Evolutionary conservation across 2,329 filamentous ascomycete genomes (phyloP).

Genomic region (Aspergillus versicolor): DNA sequence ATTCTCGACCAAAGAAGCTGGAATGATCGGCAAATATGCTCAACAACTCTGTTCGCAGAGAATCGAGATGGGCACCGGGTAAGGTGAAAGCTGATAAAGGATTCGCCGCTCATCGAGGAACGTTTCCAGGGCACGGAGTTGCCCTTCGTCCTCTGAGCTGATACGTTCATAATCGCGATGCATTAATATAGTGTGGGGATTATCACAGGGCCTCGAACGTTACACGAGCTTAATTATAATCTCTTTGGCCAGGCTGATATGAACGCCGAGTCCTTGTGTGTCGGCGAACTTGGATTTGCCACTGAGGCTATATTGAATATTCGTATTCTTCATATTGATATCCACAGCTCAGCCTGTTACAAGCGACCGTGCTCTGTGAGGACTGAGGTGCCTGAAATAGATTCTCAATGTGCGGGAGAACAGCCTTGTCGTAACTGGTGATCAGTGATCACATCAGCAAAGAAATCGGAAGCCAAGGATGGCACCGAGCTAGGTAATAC

Average conservation of each 20-base stretch:
- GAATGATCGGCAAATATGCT: neutral
- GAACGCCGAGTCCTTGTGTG: neutral
- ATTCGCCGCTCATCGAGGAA: neutral
- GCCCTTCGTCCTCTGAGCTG: neutral
- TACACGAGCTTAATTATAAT: slow-evolving; percentile 3
- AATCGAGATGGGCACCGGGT: neutral
- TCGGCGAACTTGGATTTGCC: too few species aligned
- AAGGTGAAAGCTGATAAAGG: neutral
- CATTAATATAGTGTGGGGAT: neutral
- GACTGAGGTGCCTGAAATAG: neutral
- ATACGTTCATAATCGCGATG: neutral
- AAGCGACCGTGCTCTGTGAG: neutral
- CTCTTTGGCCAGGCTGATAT: neutral
- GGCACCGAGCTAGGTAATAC: too few species aligned
- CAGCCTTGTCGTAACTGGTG: neutral
- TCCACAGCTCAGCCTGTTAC: neutral
- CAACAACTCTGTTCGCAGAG: neutral
- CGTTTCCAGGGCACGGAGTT: neutral
- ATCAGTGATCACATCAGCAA: neutral
- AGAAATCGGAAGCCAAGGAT: too few species aligned
- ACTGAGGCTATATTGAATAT: neutral
- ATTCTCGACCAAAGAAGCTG: neutral
- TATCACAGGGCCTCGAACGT: neutral
- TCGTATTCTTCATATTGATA: neutral
- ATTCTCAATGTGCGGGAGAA: neutral